Evolutionary conservation across 371 early-diverging fungal genomes (phyloP).

Genomic region (Mortierella sp.): DNA sequence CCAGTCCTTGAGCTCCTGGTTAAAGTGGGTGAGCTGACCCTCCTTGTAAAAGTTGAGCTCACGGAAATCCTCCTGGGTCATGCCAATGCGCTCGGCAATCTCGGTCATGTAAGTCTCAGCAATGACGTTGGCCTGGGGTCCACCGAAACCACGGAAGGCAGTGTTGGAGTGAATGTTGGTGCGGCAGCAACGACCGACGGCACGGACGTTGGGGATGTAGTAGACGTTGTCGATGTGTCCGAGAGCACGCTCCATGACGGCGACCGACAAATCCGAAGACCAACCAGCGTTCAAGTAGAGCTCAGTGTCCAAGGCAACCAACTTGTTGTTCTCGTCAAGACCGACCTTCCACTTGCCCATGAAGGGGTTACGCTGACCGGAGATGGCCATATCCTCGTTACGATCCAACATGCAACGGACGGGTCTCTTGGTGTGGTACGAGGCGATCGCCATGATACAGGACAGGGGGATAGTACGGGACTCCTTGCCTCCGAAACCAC

Average conservation of each 20-base stretch:
- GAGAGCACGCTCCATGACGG: constrained; percentile 79
- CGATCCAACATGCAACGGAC: constrained; percentile 81
- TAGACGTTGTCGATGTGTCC: constrained; percentile 82
- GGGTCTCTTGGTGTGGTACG: constrained; percentile 68
- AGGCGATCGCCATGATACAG: constrained; percentile 73
- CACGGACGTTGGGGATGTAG: constrained; percentile 71
- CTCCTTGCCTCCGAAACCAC: constrained; percentile 90
- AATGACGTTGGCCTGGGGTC: constrained; percentile 84
- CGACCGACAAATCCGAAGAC: constrained; percentile 76
- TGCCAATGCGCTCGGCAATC: constrained; percentile 71
- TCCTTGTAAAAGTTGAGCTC: constrained; percentile 76
- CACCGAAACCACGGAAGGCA: constrained; percentile 84
- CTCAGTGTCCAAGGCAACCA: constrained; percentile 69
- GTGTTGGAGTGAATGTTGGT: constrained; percentile 86
- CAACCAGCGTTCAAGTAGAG: constrained; percentile 80
- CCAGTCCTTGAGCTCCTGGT: constrained; percentile 74
- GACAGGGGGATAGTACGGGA: constrained; percentile 70
- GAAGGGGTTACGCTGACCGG: constrained; percentile 86
- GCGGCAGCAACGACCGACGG: constrained; percentile 75
- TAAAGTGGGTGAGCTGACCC: constrained; percentile 77
- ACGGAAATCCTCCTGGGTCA: constrained; percentile 69
- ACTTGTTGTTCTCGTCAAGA: constrained; percentile 69
- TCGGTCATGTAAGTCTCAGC: constrained; percentile 79
- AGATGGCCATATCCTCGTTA: constrained; percentile 82
- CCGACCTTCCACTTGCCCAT: constrained; percentile 79